Evolutionary conservation across 495 filamentous ascomycete species (phyloP).

Genomic region (Neohortaea acidophila): DNA sequence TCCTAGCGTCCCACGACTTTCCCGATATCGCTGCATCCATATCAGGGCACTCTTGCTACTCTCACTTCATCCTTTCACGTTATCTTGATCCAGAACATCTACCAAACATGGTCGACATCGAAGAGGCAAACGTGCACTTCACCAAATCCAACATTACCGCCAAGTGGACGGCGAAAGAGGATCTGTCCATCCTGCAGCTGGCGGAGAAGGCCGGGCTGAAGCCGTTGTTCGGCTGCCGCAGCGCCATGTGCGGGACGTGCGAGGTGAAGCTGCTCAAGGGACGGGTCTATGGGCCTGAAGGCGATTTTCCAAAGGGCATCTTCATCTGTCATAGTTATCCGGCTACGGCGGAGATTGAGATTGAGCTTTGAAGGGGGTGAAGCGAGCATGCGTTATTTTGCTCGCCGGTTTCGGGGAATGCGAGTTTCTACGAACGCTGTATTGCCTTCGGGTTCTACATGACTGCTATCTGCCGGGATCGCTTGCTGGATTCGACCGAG

Average conservation of each 20-base stretch:
- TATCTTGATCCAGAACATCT: no score
- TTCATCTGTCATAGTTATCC: slow-evolving; percentile 11
- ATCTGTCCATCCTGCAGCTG: slow-evolving; percentile 10
- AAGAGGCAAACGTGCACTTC: slow-evolving; percentile 10
- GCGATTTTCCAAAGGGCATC: slow-evolving; percentile 4
- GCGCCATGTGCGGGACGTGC: slow-evolving; percentile 10
- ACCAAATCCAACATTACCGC: slow-evolving; percentile 11
- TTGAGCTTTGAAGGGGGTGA: slow-evolving; percentile 11
- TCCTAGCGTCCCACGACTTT: no score
- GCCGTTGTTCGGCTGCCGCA: slow-evolving; percentile 8
- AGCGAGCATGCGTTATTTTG: no score
- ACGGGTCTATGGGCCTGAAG: slow-evolving; percentile 10
- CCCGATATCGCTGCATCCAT: no score
- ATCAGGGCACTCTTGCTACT: no score
- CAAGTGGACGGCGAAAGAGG: slow-evolving; percentile 7
- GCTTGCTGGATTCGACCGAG: no score
- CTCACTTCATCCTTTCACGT: no score
- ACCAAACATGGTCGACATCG: slow-evolving; percentile 3
- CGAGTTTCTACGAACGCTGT: no score
- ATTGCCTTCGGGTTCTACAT: no score
- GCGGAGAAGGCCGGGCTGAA: slow-evolving; percentile 10
- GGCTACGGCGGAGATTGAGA: slow-evolving; percentile 8
- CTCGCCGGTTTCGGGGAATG: no score
- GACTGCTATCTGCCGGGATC: no score
- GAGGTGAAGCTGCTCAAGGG: slow-evolving; percentile 9